Evolutionary conservation across 768 basidiomycete genomes (phyloP).

Genomic region (Grammothele lineata): DNA sequence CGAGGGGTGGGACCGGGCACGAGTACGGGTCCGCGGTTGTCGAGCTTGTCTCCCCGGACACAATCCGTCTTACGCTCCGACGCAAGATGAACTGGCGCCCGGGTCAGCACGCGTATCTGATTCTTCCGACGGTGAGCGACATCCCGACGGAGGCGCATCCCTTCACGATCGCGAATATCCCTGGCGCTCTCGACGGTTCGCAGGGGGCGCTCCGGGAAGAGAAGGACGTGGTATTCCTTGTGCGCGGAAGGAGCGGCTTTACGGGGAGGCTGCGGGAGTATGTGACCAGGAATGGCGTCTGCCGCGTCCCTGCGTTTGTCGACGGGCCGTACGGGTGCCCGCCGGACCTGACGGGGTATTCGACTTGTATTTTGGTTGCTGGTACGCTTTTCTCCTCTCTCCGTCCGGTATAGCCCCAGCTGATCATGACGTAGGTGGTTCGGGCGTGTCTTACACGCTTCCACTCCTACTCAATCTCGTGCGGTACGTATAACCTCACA

Average conservation of each 20-base stretch:
- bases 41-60: conserved; percentile 41
- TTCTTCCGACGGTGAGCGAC: conserved; percentile 39
- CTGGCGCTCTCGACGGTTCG: conserved; percentile 15
- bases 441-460: conserved; percentile 31
- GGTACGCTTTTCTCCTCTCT: conserved; percentile 18
- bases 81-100: conserved; percentile 42
- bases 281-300: conserved; percentile 13
- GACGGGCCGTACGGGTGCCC: conserved; percentile 41
- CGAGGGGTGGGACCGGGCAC: conserved; percentile 27
- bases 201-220: conserved; percentile 9
- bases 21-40: conserved; percentile 27
- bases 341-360: conserved; percentile 28
- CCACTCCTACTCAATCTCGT: conserved; percentile 31
- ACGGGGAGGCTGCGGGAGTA: conserved; percentile 32
- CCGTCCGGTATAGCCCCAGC: not conserved
- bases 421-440: conserved; percentile 23
- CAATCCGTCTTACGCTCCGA: conserved; percentile 40
- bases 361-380: conserved; percentile 34
- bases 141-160: conserved; percentile 42
- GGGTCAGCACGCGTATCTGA: conserved; percentile 48
- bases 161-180: conserved; percentile 46
- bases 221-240: conserved; percentile 45
- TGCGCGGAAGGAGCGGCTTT: conserved; percentile 48
- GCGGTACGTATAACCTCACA: conserved; percentile 18
- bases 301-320: conserved; percentile 29